Base-by-base conservation (phyloP, 148 eudicot genomes). In the Amaranthus hypochondriacus region DNA sequence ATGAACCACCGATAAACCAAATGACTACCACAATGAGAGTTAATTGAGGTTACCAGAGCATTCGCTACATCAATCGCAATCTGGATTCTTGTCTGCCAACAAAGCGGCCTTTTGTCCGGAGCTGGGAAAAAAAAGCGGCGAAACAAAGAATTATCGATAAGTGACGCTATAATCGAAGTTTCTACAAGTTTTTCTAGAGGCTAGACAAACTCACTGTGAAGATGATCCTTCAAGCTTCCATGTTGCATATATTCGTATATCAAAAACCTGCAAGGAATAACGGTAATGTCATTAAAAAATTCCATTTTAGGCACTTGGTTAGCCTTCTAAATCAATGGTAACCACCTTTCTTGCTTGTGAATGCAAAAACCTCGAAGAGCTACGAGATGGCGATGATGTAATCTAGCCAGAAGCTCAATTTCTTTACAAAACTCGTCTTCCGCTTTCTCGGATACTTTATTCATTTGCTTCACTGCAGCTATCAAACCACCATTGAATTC, bases 311-410 rank as follows among this genome's bases (percentile, higher is more conserved):
- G 48, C 62, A 57, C 61, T 21, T 44, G 62, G 15, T 70, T 71
- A 66, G 11, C 62, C 44, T 48, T 56, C 10, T 9, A 46, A 6
- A 54, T 49, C 57, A 10, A 65, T 42, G 9, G 14, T 50, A 49
- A 77, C 57, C 75, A 95, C 99, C 97, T 95, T 80, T 89, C 87
- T 56, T 77, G 87, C 72, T 82, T 95, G 67, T 83, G 81, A 72
- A 90, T 77, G 81, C 98, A 95, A 76, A 90, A 96, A 60, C 99
- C 97, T 85, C 83, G 85, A 43, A 96, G 87, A 84, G 96, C 78
- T 69, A 92, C 97, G 71, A 95, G 97, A 86, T 95, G 99, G 49
- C 99, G 97, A 82, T 95, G 99, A 80, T 95, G 97, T 51, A 95
- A 79, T 85, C 90, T 89, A 75, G 97, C 94, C 65, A 92, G 87